Evolutionary conservation across 2,329 filamentous ascomycete genomes (phyloP).

Genomic region (Venturia nashicola): DNA sequence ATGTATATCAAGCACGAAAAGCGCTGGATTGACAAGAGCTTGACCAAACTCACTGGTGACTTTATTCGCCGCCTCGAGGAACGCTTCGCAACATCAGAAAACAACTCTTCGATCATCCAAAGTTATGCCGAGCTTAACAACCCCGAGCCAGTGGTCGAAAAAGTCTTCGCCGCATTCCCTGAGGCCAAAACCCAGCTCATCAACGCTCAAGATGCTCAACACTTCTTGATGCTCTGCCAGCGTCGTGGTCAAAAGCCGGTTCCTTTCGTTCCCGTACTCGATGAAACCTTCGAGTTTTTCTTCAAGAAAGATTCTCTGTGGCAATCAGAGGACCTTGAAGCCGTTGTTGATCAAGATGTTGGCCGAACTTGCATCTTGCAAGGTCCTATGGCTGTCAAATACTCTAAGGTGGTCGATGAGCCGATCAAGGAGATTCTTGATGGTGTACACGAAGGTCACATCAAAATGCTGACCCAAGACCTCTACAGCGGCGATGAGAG

Average conservation of each 20-base stretch:
- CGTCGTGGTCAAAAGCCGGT: slow-evolving; percentile 90
- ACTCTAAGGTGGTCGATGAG: slow-evolving; percentile 81
- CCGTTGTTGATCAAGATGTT: slow-evolving; percentile 91
- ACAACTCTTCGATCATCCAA: slow-evolving; percentile 72
- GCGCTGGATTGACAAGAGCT: slow-evolving; percentile 48
- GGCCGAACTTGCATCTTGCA: slow-evolving; percentile 93
- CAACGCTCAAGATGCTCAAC: slow-evolving; percentile 95
- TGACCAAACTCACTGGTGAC: slow-evolving; percentile 74
- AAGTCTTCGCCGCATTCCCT: slow-evolving; percentile 70
- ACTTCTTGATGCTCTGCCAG: slow-evolving; percentile 88
- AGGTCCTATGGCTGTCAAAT: slow-evolving; percentile 83
- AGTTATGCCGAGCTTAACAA: slow-evolving; percentile 78
- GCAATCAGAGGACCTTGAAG: slow-evolving; percentile 96
- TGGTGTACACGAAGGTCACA: slow-evolving; percentile 79
- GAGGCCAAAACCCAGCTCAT: slow-evolving; percentile 85
- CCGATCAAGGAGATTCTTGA: slow-evolving; percentile 92
- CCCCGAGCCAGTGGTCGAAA: slow-evolving; percentile 66
- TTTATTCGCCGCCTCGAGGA: slow-evolving; percentile 97
- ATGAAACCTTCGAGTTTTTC: slow-evolving; percentile 97
- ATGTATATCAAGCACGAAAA: slow-evolving; percentile 34
- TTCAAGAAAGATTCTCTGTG: slow-evolving; percentile 99
- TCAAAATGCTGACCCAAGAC: slow-evolving; percentile 65
- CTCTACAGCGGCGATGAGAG: slow-evolving; percentile 63
- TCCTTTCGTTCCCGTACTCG: slow-evolving; percentile 87
- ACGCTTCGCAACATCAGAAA: slow-evolving; percentile 66